Conservation (phyloP, 176 grass and related monocot species). For the Hordeum vulgare region MorexV3_pseudomolecules_assembly NC_058518.1:473569717-473570216, state of each 20-base stretch:
- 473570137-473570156: conserved; percentile 65
- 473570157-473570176: conserved; percentile 91
- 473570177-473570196: conserved; percentile 83
- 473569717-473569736: no score
- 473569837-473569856: no score
- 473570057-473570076: conserved; percentile 88
- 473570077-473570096: conserved; percentile 76
- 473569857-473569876: no score
- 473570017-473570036: conserved; percentile 67
- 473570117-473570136: conserved; percentile 57
- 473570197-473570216: conserved; percentile 86
- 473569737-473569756: no score
- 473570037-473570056: conserved; percentile 68
- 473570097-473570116: conserved; percentile 63
- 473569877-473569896: no score
- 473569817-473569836: no score
- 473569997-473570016: conserved; percentile 88
- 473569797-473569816: no score
- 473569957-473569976: conserved; percentile 84
- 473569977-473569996: conserved; percentile 55
- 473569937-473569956: conserved; percentile 91
- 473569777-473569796: no score
- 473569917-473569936: no score
- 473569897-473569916: no score
- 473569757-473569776: no score